These are phyloP conservation scores for Lentithecium fluviatile DNA, from an alignment of 495 filamentous ascomycete genomes.

Conservation along the genomic window DNA sequence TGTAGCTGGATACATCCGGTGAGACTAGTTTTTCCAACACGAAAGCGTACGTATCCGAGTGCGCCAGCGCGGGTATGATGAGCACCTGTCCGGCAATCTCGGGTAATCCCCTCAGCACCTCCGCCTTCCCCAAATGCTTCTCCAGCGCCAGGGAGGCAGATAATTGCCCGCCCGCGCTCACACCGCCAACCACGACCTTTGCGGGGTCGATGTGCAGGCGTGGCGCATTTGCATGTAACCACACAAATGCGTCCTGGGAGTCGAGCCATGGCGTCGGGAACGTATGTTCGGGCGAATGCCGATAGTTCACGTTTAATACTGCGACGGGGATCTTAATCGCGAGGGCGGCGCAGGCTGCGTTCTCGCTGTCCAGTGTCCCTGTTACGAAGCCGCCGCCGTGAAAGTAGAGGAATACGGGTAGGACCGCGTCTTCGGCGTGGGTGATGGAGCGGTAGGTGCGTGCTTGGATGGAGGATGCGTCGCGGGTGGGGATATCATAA, in stretches of 20 bases:
- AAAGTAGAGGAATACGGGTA: slow-evolving; percentile 20
- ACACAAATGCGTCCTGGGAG: slow-evolving; percentile 22
- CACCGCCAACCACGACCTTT: slow-evolving; percentile 16
- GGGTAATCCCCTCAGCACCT: neutral
- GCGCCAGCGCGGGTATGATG: slow-evolving; percentile 11
- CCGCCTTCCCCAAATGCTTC: slow-evolving; percentile 9
- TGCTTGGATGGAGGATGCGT: slow-evolving; percentile 16
- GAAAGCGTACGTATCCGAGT: neutral
- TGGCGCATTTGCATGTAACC: slow-evolving; percentile 14
- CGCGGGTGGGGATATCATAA: slow-evolving; percentile 18
- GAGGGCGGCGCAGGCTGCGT: slow-evolving; percentile 9
- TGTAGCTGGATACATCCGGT: neutral
- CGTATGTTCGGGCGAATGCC: slow-evolving; percentile 29
- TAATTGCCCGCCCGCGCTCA: slow-evolving; percentile 19
- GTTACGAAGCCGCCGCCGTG: slow-evolving; percentile 34
- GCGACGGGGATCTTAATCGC: slow-evolving; percentile 5
- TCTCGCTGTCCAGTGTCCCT: slow-evolving; percentile 18
- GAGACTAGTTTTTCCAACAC: neutral
- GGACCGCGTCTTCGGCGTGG: neutral
- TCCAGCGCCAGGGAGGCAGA: slow-evolving; percentile 9
- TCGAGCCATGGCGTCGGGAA: slow-evolving; percentile 25
- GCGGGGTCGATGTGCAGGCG: neutral
- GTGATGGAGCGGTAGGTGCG: slow-evolving; percentile 10
- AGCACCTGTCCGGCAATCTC: slow-evolving; percentile 17
- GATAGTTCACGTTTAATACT: slow-evolving; percentile 28